Base-by-base conservation (phyloP, 164 flowering plant species). In the Magnolia kwangsiensis region DNA sequence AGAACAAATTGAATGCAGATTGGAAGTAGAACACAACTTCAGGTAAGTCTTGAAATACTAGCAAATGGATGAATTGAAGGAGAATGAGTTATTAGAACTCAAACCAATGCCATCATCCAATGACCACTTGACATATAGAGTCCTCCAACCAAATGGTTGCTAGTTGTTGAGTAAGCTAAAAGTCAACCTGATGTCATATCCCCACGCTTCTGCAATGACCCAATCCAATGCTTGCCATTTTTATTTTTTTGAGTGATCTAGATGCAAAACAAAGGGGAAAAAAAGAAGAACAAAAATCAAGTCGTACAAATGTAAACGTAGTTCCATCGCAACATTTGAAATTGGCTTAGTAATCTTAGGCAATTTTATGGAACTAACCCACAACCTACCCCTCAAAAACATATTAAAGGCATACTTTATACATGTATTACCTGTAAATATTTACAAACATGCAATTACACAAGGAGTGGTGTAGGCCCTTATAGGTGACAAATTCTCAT, bases 71-170 rank as follows among this genome's bases (percentile, higher is more conserved):
- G 97, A 96, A 84, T 95, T 96, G 81, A 76, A 93, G 86, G 89
- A 95, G 88, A 95, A 95, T 14, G 98, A 92, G 87, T 95, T 98
- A 81, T 92, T 92, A 7, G 99, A 95, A 65, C 95, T 93, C 74
- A 91, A 81, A 74, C 90, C 92, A 63, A 90, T 74, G 24, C 98
- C 98, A 71, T 91, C 95, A 80, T 91, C 86, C 96, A 89, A 85
- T 51, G 98, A 98, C 99, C 98, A 95, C 74, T 89, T 88, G 51
- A 95, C 99, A 80, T 95, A 95, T 79, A 89, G 98, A 75, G 91
- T 87, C 84, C 93, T 95, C 75, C 99, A 98, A 78, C 99, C 99
- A 84, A 86, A 95, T 66, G 97, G 88, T 83, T 92, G 84, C 89
- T 92, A 88, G 84, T 95, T 95, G 81, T 95, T 91, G n/a, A 95